Conservation (phyloP, 2,329 filamentous ascomycete species). For the Scorias spongiosa region DNA sequence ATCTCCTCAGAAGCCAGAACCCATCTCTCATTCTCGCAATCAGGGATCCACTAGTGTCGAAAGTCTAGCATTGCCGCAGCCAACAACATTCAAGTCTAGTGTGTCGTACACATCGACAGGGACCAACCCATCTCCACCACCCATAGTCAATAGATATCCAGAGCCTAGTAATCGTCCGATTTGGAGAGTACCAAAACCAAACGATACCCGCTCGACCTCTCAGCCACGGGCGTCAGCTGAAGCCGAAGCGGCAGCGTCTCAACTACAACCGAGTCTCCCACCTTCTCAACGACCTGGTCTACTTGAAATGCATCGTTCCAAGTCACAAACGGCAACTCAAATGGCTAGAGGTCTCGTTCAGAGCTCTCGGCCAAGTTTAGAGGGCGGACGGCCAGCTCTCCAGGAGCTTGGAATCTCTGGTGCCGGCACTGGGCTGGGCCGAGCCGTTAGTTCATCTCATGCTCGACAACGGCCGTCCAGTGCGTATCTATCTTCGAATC, state of each 20-base stretch:
- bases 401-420: slow-evolving; percentile 38
- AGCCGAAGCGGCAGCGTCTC: slow-evolving; percentile 20
- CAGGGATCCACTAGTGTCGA: too few relatives aligned
- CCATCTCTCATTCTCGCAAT: not conserved
- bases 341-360: slow-evolving; percentile 35
- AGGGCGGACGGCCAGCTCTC: slow-evolving; percentile 45
- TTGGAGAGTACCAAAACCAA: slow-evolving; percentile 34
- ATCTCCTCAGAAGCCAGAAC: slow-evolving; percentile 5
- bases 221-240: slow-evolving; percentile 31
- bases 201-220: slow-evolving; percentile 33
- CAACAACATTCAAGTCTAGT: slow-evolving; percentile 30
- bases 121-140: slow-evolving; percentile 25
- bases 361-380: slow-evolving; percentile 53
- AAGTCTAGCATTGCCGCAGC: slow-evolving; percentile 22
- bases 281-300: slow-evolving; percentile 24
- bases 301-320: slow-evolving; percentile 32
- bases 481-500: slow-evolving; percentile 66
- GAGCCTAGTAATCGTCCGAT: slow-evolving; percentile 32
- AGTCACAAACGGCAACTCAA: slow-evolving; percentile 31
- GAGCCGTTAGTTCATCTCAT: slow-evolving; percentile 46
- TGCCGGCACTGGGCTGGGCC: slow-evolving; percentile 36
- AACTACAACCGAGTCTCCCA: slow-evolving; percentile 21
- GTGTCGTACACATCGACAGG: slow-evolving; percentile 44
- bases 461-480: slow-evolving; percentile 60
- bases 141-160: slow-evolving; percentile 17